A percentile compares a stretch with the other conserved stretches of the same genome.
Conservation (phyloP, 2,329 filamentous ascomycete species). For the Pezicula carpinea region DNA sequence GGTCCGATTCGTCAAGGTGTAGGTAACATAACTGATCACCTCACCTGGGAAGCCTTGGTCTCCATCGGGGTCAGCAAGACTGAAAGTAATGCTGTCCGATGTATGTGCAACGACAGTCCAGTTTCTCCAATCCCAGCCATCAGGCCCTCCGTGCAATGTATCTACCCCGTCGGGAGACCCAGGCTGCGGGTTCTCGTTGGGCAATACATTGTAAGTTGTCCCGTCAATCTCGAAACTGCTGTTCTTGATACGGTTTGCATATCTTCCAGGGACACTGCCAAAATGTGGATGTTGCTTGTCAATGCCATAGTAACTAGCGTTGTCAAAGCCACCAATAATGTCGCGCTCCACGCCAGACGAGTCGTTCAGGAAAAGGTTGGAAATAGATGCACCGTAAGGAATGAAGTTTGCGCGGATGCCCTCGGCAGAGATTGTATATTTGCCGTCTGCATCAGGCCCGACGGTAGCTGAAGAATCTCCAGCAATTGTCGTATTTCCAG, state of each 20-base stretch:
- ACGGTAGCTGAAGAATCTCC: conserved; percentile 11
- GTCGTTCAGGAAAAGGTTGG: conserved; percentile 67
- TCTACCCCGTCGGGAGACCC: conserved; percentile 49
- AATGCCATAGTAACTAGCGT: conserved; percentile 63
- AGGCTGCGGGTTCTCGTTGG: conserved; percentile 58
- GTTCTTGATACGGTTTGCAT: conserved; percentile 79
- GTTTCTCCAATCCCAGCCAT: conserved; percentile 75
- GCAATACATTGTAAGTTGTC: conserved; percentile 48
- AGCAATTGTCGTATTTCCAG: conserved; percentile 20
- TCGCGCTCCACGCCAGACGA: conserved; percentile 64
- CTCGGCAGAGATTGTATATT: conserved; percentile 67
- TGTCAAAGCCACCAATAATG: conserved; percentile 71
- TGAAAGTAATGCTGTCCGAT: conserved; percentile 66
- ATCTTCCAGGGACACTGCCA: conserved; percentile 68
- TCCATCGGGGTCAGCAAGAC: conserved; percentile 66
- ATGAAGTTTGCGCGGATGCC: conserved; percentile 67
- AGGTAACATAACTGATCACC: conserved; percentile 70
- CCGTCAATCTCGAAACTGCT: conserved; percentile 67
- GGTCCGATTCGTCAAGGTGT: conserved; percentile 59
- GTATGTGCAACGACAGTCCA: conserved; percentile 69
- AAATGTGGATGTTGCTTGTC: conserved; percentile 66
- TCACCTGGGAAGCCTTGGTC: conserved; percentile 75
- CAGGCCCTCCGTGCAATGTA: conserved; percentile 64
- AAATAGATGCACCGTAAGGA: conserved; percentile 68
- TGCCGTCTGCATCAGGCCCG: conserved; percentile 53